A percentile compares a stretch with the other conserved stretches of the same genome.
Evolutionary conservation across 2,329 filamentous ascomycete species (phyloP).

Genomic region (Trichophyton simii): DNA sequence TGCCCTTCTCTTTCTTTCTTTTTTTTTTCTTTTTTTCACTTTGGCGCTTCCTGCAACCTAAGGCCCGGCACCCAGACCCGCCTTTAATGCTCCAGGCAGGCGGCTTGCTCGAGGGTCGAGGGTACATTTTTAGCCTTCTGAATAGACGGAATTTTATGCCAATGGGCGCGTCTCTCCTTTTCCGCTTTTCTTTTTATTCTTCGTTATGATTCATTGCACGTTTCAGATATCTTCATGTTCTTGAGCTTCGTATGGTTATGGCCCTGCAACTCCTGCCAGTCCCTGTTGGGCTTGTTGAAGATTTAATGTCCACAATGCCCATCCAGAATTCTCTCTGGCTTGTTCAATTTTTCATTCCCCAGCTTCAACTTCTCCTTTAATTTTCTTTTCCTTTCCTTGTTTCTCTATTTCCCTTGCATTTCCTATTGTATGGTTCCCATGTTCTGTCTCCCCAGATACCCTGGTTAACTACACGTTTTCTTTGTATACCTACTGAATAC

Average conservation of each 20-base stretch:
- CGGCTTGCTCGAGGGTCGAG: neutral
- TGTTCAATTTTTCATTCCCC: constrained; percentile 6
- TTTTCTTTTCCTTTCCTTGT: constrained; percentile 12
- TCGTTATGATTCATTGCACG: constrained; percentile 2
- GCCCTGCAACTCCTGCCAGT: neutral
- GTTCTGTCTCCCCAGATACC: neutral
- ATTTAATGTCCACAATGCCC: constrained; percentile 30
- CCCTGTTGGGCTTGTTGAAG: constrained; percentile 9
- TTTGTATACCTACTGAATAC: neutral
- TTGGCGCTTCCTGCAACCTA: neutral
- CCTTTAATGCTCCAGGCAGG: neutral
- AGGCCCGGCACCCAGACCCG: neutral
- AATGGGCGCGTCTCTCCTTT: neutral
- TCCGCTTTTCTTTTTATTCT: neutral
- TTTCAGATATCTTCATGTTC: constrained; percentile 9
- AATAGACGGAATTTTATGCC: neutral
- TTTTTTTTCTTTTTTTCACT: neutral
- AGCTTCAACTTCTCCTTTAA: constrained; percentile 12
- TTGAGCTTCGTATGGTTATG: constrained; percentile 5
- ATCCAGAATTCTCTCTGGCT: constrained; percentile 14
- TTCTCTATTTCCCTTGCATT: constrained; percentile 12
- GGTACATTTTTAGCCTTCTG: neutral
- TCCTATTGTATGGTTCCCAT: neutral
- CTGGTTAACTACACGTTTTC: constrained; percentile 4
- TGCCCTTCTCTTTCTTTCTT: neutral